A percentile compares a stretch with the other conserved stretches of the same genome.
Conservation (phyloP, 2,329 filamentous ascomycete species). For the Lachnellula hyalina region DNA sequence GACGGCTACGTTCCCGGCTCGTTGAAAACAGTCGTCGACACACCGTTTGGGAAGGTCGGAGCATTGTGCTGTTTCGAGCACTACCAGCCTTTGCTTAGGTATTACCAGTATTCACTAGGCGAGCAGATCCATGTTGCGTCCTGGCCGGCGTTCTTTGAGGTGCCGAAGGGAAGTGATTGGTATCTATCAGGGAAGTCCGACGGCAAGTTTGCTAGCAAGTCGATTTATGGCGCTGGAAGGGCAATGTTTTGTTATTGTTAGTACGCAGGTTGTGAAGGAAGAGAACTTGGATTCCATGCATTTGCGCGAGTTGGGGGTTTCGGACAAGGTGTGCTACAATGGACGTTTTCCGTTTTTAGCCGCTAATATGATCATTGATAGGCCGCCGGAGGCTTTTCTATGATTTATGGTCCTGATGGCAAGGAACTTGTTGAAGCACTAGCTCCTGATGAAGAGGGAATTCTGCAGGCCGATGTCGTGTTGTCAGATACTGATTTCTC, state of each 20-base stretch:
- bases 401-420: constrained; percentile 32
- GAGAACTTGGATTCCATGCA: constrained; percentile 4
- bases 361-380: not conserved
- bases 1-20: constrained; percentile 50
- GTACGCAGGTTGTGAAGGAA: constrained; percentile 11
- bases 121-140: constrained; percentile 10
- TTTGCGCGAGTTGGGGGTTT: not conserved
- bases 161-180: not conserved
- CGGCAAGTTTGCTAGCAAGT: not conserved
- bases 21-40: constrained; percentile 45
- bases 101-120: constrained; percentile 11
- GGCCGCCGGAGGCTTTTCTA: constrained; percentile 24
- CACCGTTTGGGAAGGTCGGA: constrained; percentile 22
- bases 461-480: constrained; percentile 35
- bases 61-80: constrained; percentile 42
- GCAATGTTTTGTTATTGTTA: constrained; percentile 7
- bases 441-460: constrained; percentile 29
- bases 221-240: constrained; percentile 12
- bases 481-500: constrained; percentile 11
- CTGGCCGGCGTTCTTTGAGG: constrained; percentile 10
- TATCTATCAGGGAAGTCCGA: not conserved
- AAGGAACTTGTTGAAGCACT: constrained; percentile 26
- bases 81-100: constrained; percentile 21
- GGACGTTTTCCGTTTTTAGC: not conserved
- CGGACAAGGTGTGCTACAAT: not conserved